Conservation (phyloP, 306 rosid species). For the Vigna unguiculata region DNA sequence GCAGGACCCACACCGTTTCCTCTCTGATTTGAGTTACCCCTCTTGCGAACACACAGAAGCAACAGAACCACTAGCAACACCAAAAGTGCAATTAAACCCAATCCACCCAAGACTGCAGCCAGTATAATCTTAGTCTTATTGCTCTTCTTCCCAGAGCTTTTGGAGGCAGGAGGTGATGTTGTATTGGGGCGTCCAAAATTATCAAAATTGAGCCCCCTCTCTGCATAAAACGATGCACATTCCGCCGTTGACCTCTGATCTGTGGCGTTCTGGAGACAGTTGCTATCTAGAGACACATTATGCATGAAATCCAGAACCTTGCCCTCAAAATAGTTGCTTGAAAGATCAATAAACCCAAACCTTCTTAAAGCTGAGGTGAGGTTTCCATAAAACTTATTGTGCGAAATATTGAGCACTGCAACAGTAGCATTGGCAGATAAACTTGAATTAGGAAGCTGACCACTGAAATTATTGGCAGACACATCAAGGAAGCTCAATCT, state of each 20-base stretch:
- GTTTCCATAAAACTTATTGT: conserved; percentile 71
- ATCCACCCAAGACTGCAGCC: conserved; percentile 80
- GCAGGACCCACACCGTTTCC: conserved; percentile 68
- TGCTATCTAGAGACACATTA: conserved; percentile 59
- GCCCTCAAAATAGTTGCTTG: conserved; percentile 83
- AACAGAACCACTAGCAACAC: conserved; percentile 49
- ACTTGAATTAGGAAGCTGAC: conserved; percentile 68
- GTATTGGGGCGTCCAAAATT: conserved; percentile 67
- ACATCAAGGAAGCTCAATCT: conserved; percentile 66
- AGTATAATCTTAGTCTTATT: conserved; percentile 63
- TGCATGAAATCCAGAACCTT: conserved; percentile 53
- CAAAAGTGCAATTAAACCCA: conserved; percentile 62
- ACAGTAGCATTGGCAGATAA: conserved; percentile 44
- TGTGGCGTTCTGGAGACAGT: conserved; percentile 72
- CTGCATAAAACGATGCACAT: conserved; percentile 74
- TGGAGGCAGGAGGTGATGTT: conserved; percentile 43
- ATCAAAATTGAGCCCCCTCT: conserved; percentile 68
- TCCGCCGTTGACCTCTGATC: conserved; percentile 62
- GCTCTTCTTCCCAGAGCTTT: conserved; percentile 60
- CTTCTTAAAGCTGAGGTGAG: conserved; percentile 59
- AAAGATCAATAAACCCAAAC: conserved; percentile 69
- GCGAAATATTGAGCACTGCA: conserved; percentile 65
- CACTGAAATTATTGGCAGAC: conserved; percentile 76
- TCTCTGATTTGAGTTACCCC: conserved; percentile 55
- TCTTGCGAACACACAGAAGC: conserved; percentile 52